Conservation (phyloP, 257 asterid genomes). For the Echites panduratus region DNA sequence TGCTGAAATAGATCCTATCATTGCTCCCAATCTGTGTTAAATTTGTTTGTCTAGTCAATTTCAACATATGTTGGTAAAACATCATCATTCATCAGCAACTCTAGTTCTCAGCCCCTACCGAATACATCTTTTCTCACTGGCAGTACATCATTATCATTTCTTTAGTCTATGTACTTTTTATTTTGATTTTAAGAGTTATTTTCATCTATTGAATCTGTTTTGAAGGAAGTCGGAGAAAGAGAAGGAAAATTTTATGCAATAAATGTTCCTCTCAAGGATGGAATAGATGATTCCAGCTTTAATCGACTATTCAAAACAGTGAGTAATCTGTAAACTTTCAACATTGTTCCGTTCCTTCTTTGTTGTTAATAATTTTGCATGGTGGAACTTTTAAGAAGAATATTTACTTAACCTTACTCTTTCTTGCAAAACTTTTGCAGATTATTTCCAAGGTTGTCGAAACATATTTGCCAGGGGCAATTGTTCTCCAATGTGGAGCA, state of each 20-base stretch:
- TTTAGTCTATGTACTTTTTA: not conserved
- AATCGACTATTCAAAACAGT: constrained; percentile 81
- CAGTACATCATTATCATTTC: too few relatives aligned
- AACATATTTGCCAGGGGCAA: constrained; percentile 92
- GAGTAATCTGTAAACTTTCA: constrained; percentile 13
- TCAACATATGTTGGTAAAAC: not conserved
- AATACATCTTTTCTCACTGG: not conserved
- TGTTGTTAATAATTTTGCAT: not conserved
- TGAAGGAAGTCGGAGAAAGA: constrained; percentile 93
- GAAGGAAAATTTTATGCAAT: constrained; percentile 94
- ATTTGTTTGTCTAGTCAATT: not conserved
- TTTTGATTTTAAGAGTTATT: not conserved
- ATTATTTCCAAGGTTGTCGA: constrained; percentile 84
- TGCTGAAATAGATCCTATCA: not conserved
- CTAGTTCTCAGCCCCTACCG: not conserved
- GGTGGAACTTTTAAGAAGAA: not conserved
- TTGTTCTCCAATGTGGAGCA: constrained; percentile 99
- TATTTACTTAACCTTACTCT: not conserved
- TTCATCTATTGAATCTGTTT: constrained; percentile 21
- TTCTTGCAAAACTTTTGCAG: constrained; percentile 36
- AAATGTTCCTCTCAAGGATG: constrained; percentile 94
- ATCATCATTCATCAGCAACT: not conserved
- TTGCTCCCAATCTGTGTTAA: not conserved
- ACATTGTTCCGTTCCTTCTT: not conserved
- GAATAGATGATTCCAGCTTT: constrained; percentile 90